Percentiles rank a stretch among this genome's conserved stretches.
These are phyloP conservation scores for Magnolia officinalis DNA, from an alignment of 164 flowering plant species.

Conservation along the genomic window DNA sequence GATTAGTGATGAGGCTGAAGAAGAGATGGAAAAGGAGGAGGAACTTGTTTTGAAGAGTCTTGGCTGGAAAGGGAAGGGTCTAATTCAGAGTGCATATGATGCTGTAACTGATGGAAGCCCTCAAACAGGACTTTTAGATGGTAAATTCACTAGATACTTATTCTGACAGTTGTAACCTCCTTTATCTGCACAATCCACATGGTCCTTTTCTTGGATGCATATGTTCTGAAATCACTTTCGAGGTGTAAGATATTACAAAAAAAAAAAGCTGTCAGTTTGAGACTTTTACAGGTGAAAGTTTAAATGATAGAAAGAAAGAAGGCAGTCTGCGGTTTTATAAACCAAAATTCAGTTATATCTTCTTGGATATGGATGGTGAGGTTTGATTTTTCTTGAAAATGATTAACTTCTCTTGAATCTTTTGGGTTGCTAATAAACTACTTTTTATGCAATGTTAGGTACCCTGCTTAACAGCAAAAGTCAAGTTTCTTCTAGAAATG, in stretches of 20 bases:
- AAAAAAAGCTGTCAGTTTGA: conserved; percentile 24
- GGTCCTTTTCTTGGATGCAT: conserved; percentile 7
- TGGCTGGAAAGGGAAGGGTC: conserved; percentile 92
- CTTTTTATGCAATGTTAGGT: conserved; percentile 40
- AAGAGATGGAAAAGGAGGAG: conserved; percentile 90
- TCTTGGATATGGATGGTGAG: conserved; percentile 99
- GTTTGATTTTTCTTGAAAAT: not conserved
- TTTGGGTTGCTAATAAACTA: conserved; percentile 11
- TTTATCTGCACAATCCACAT: not conserved
- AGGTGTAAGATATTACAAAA: conserved; percentile 10
- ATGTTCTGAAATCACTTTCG: not conserved
- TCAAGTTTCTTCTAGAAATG: conserved; percentile 53
- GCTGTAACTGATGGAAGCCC: conserved; percentile 36
- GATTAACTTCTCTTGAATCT: not conserved
- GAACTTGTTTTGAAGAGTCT: conserved; percentile 69
- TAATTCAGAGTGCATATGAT: conserved; percentile 75
- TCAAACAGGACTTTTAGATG: conserved; percentile 40
- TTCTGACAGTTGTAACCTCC: not conserved
- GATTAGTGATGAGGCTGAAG: conserved; percentile 85
- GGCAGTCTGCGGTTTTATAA: conserved; percentile 78
- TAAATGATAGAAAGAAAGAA: conserved; percentile 77
- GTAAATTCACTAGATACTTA: conserved; percentile 32
- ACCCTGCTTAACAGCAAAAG: conserved; percentile 90
- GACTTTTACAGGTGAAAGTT: conserved; percentile 37
- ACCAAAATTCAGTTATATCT: conserved; percentile 82